Conservation (phyloP, 345 rosid species). For the Eutrema heterophyllum region DNA sequence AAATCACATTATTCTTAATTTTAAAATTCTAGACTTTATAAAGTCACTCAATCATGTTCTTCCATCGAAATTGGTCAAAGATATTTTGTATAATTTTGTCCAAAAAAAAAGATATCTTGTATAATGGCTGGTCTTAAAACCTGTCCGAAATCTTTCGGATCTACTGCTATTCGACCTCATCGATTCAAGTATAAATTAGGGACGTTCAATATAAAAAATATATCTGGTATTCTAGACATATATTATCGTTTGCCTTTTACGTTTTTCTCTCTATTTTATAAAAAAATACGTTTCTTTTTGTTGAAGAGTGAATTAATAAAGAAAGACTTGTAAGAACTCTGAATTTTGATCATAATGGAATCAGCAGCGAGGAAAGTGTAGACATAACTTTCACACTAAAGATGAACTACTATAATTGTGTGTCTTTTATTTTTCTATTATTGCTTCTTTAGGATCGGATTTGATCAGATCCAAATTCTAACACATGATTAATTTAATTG, state of each 20-base stretch:
- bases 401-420: background rate
- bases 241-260: too few species aligned
- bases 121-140: background rate
- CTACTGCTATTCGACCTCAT: background rate
- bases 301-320: background rate
- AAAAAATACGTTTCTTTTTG: too few species aligned
- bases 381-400: too few species aligned
- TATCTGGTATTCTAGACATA: too few species aligned
- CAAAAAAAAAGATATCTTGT: background rate
- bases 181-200: too few species aligned
- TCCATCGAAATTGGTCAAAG: background rate
- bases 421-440: background rate
- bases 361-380: too few species aligned
- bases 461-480: background rate
- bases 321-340: background rate
- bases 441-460: background rate
- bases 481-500: background rate
- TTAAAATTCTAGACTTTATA: background rate
- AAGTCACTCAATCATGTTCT: background rate
- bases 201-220: background rate
- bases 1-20: background rate
- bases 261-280: too few species aligned
- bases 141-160: background rate
- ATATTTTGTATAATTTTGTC: background rate
- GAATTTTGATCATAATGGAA: too few species aligned